Conservation (phyloP, 225 moss, liverwort and hornwort species). For the Lunularia cruciata region DNA sequence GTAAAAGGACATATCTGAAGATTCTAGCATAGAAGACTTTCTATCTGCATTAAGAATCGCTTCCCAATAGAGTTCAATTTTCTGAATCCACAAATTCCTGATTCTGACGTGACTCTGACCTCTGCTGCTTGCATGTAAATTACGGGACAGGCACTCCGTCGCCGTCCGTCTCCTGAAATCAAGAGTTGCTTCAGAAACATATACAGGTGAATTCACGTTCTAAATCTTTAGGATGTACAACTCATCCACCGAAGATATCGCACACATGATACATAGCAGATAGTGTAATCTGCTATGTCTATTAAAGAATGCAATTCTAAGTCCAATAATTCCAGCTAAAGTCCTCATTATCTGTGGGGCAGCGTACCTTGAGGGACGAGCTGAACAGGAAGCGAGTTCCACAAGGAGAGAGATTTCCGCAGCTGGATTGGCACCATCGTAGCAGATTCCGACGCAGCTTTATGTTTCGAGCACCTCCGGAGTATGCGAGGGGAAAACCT, state of each 20-base stretch:
- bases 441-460: neutral
- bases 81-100: too few relatives aligned
- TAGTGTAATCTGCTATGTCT: too few relatives aligned
- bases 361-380: neutral
- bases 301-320: neutral
- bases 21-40: too few relatives aligned
- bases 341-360: neutral
- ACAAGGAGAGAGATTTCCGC: neutral
- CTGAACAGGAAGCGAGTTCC: neutral
- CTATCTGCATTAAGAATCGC: too few relatives aligned
- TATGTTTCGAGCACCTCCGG: neutral
- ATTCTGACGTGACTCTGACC: conserved; percentile 9
- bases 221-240: neutral
- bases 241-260: neutral
- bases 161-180: neutral
- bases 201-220: neutral
- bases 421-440: conserved; percentile 9
- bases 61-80: too few relatives aligned
- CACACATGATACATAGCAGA: neutral
- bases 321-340: neutral
- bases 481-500: too few relatives aligned
- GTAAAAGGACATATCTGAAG: too few relatives aligned
- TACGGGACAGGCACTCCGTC: neutral
- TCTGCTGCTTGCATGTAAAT: neutral
- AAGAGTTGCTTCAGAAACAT: neutral